A percentile compares a stretch with the other conserved stretches of the same genome.
These are phyloP conservation scores for Avena insularis DNA, from an alignment of 176 grass and related monocot species.

Conservation along the genomic window DNA sequence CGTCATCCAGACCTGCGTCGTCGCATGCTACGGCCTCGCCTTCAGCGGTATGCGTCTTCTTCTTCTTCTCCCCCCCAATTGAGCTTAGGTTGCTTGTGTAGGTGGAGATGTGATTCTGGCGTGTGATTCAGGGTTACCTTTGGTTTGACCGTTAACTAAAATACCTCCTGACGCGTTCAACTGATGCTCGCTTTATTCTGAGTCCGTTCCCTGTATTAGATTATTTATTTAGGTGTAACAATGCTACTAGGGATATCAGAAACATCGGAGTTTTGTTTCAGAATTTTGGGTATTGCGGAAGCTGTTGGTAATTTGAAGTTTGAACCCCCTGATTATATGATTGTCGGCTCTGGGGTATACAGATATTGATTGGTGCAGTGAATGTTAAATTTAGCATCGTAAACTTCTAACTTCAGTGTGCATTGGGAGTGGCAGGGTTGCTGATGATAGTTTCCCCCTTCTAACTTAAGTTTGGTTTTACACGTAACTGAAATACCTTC, in stretches of 20 bases:
- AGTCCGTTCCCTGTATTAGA: not conserved
- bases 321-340: not conserved
- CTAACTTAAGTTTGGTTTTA: constrained; percentile 4
- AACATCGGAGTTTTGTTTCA: not conserved
- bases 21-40: constrained; percentile 82
- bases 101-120: constrained; percentile 26
- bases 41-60: constrained; percentile 61
- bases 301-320: not conserved
- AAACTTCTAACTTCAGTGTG: not conserved
- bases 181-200: not conserved
- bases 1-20: constrained; percentile 88
- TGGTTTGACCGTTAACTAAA: not conserved
- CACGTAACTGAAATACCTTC: not conserved
- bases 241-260: not conserved
- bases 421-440: not conserved
- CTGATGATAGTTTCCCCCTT: no score
- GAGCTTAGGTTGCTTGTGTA: not conserved
- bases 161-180: not conserved
- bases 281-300: not conserved
- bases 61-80: not conserved
- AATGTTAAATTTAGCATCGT: not conserved
- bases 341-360: not conserved
- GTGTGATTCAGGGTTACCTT: not conserved
- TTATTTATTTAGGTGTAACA: not conserved
- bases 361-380: not conserved